Conservation (phyloP, 345 rosid species). For the Melaleuca quinquenervia region DNA sequence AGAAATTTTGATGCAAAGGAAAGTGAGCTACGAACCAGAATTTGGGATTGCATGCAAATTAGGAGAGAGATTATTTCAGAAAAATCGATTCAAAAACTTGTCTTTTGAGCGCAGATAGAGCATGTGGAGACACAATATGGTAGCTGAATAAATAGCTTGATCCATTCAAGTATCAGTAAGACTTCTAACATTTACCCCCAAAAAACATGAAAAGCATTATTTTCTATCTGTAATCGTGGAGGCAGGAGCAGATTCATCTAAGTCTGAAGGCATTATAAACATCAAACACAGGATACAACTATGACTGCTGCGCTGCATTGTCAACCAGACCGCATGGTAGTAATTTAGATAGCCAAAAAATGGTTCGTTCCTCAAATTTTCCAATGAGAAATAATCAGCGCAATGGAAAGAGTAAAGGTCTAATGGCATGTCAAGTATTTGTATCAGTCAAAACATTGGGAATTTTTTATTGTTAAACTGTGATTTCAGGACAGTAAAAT, state of each 20-base stretch:
- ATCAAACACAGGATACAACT: background rate
- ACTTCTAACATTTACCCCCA: background rate
- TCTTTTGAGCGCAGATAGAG: background rate
- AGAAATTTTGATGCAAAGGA: background rate
- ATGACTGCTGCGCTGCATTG: background rate
- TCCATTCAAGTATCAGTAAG: background rate
- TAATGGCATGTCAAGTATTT: background rate
- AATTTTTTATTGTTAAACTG: background rate
- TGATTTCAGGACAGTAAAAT: too few species aligned
- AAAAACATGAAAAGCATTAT: background rate
- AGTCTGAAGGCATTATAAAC: background rate
- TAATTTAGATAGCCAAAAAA: background rate
- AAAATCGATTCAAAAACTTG: background rate
- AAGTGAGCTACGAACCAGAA: background rate
- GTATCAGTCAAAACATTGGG: background rate
- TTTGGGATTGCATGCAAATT: background rate
- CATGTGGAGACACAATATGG: background rate
- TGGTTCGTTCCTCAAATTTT: background rate
- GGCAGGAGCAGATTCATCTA: background rate
- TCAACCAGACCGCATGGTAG: background rate
- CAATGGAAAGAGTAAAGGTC: background rate
- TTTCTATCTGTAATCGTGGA: background rate
- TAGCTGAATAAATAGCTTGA: background rate
- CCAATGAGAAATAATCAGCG: background rate
- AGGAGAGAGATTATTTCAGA: background rate